These are phyloP conservation scores for Grifola frondosa DNA, from an alignment of 1,284 basidiomycete genomes.

Conservation along the genomic window DNA sequence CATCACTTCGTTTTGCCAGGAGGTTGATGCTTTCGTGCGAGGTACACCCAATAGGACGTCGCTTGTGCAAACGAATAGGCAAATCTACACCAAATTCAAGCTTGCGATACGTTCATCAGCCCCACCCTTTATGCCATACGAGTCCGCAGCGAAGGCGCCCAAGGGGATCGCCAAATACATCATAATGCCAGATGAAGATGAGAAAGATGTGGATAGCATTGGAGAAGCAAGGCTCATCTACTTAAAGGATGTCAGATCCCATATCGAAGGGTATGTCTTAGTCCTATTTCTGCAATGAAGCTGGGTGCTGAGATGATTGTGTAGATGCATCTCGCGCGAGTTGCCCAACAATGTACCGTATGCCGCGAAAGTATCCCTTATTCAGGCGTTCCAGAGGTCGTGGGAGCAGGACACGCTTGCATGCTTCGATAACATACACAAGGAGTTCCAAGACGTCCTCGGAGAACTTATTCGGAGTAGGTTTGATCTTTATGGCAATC, in stretches of 20 bases:
- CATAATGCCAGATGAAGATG: conserved; percentile 23
- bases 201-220: conserved; percentile 14
- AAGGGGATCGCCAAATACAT: conserved; percentile 18
- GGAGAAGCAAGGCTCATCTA: conserved; percentile 12
- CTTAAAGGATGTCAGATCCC: conserved; percentile 20
- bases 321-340: conserved; percentile 49
- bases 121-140: conserved; percentile 37
- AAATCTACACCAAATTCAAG: conserved; percentile 7
- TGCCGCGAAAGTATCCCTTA: conserved; percentile 44
- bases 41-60: conserved; percentile 25
- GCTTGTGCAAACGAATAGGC: conserved; percentile 13
- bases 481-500: conserved; percentile 32
- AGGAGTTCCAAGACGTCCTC: conserved; percentile 25
- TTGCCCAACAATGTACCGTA: conserved; percentile 52
- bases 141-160: conserved; percentile 8
- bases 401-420: conserved; percentile 39
- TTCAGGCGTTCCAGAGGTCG: conserved; percentile 36
- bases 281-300: not conserved
- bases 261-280: conserved; percentile 22
- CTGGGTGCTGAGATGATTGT: not conserved
- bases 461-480: conserved; percentile 22
- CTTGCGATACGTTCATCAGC: conserved; percentile 26
- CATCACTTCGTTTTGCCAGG: conserved; percentile 45
- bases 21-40: conserved; percentile 36
- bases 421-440: conserved; percentile 40